Evolutionary conservation across 805 yeast genomes (phyloP).

Genomic region (Candida nitratophila): DNA sequence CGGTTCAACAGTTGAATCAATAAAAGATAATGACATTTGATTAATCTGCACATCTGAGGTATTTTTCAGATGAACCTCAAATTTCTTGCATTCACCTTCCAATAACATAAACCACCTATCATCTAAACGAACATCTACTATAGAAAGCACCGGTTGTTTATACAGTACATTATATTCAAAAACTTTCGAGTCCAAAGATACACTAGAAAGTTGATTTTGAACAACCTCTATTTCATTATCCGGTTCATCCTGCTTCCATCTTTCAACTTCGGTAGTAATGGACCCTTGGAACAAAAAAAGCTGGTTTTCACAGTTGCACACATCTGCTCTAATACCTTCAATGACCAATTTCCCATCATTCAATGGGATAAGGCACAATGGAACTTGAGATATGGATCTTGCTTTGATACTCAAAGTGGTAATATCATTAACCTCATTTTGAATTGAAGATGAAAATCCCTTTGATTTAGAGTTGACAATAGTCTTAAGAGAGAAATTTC

Average conservation of each 20-base stretch:
- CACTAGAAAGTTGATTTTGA: too few relatives aligned
- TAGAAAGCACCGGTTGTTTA: constrained; percentile 54
- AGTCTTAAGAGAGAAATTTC: constrained; percentile 21
- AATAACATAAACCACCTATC: constrained; percentile 68
- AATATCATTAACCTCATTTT: not conserved
- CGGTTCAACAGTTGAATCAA: constrained; percentile 69
- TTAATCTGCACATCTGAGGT: constrained; percentile 50
- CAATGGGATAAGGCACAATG: constrained; percentile 42
- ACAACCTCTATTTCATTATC: too few relatives aligned
- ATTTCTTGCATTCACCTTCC: constrained; percentile 62
- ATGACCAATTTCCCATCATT: constrained; percentile 42
- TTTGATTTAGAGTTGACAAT: not conserved
- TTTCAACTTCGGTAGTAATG: not conserved
- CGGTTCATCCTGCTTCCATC: not conserved
- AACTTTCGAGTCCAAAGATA: not conserved
- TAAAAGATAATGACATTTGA: constrained; percentile 51
- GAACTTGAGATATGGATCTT: constrained; percentile 28
- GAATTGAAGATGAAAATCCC: not conserved
- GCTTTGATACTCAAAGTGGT: constrained; percentile 29
- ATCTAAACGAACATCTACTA: constrained; percentile 44
- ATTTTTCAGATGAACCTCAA: constrained; percentile 50
- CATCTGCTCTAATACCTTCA: constrained; percentile 41
- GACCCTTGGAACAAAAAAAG: constrained; percentile 24
- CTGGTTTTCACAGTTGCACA: constrained; percentile 43
- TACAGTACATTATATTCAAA: constrained; percentile 14